phyloP scores from a whole-genome alignment of 768 basidiomycete genomes.

The Podaxis sp. region DNA sequence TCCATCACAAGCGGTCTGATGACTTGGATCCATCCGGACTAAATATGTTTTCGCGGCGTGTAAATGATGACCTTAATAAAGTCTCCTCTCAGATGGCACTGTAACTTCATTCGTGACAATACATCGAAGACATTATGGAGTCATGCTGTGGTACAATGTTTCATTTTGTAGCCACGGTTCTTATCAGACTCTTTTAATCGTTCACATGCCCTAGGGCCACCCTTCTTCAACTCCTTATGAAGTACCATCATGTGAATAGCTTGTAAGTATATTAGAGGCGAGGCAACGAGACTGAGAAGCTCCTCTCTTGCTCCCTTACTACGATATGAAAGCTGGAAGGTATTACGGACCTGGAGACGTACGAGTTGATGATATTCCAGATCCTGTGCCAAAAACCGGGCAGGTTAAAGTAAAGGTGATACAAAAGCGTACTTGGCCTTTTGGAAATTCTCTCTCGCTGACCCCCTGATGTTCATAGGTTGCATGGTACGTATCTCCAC shows the following conservation, averaged over 20 bases:
- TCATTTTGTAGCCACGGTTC: neutral
- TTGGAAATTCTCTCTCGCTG: too few relatives aligned
- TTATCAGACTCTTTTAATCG: neutral
- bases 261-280: neutral
- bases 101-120: too few relatives aligned
- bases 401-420: constrained; percentile 46
- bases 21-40: too few relatives aligned
- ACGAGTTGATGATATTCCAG: constrained; percentile 42
- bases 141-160: neutral
- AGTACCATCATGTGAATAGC: neutral
- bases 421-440: neutral
- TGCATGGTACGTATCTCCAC: neutral
- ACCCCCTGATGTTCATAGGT: neutral
- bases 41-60: too few relatives aligned
- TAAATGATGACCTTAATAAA: too few relatives aligned
- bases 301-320: neutral
- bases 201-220: neutral
- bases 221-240: neutral
- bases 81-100: too few relatives aligned
- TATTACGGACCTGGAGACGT: constrained; percentile 46
- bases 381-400: constrained; percentile 33
- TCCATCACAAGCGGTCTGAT: too few relatives aligned
- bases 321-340: constrained; percentile 44
- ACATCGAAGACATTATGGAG: too few relatives aligned
- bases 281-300: neutral